A percentile compares a stretch with the other conserved stretches of the same genome.
Evolutionary conservation across 768 basidiomycete species (phyloP).

Genomic region (Royoungia palumana): DNA sequence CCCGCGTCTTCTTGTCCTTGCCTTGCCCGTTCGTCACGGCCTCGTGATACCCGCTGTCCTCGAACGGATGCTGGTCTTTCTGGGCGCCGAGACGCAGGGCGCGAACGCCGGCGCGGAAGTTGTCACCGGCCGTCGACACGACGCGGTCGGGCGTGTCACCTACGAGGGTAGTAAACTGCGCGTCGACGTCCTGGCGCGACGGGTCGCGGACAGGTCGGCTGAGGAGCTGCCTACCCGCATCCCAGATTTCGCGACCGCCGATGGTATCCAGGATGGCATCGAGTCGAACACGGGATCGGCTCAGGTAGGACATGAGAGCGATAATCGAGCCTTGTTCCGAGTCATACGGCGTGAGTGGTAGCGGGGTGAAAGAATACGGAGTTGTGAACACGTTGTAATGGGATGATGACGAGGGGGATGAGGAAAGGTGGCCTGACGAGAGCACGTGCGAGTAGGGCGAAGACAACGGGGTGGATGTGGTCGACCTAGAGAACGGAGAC

Average conservation of each 20-base stretch:
- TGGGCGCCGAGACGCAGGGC: constrained; percentile 41
- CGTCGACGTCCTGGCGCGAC: constrained; percentile 27
- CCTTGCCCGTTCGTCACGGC: constrained; percentile 14
- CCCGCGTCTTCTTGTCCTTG: constrained; percentile 31
- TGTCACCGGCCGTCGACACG: constrained; percentile 68
- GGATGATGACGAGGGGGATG: constrained; percentile 23
- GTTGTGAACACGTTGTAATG: constrained; percentile 22
- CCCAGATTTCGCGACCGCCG: constrained; percentile 78
- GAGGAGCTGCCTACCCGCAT: constrained; percentile 64
- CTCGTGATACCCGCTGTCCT: constrained; percentile 25
- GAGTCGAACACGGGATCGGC: constrained; percentile 41
- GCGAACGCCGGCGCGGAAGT: constrained; percentile 70
- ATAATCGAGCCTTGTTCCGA: constrained; percentile 23
- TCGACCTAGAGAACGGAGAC: constrained; percentile 32
- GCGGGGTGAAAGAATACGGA: constrained; percentile 29
- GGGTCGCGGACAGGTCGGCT: constrained; percentile 29
- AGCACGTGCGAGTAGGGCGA: constrained; percentile 25
- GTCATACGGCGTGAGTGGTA: constrained; percentile 31
- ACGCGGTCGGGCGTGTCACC: constrained; percentile 65
- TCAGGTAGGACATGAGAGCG: constrained; percentile 26
- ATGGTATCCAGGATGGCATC: constrained; percentile 83
- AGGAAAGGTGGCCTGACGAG: constrained; percentile 27
- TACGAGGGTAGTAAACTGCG: constrained; percentile 78
- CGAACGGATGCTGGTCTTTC: constrained; percentile 28
- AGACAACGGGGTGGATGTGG: constrained; percentile 30